These are phyloP conservation scores for Dothideomycetes sp. DNA, from an alignment of 2,329 filamentous ascomycete genomes.

Conservation along the genomic window DNA sequence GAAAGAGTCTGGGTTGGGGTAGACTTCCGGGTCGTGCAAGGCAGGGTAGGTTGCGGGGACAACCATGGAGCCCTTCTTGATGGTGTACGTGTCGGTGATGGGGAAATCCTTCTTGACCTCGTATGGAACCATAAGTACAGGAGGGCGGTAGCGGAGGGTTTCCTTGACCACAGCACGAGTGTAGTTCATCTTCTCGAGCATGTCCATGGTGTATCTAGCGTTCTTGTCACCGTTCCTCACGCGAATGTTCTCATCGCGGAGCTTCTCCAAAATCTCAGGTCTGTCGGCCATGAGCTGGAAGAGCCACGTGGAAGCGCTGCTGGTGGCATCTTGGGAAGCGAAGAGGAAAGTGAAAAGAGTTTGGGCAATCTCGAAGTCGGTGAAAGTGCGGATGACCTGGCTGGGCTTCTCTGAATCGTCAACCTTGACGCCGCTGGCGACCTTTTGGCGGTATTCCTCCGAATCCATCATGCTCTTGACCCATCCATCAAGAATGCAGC, in stretches of 20 bases:
- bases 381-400: constrained; percentile 74
- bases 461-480: constrained; percentile 80
- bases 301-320: constrained; percentile 85
- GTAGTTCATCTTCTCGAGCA: constrained; percentile 80
- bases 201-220: constrained; percentile 64
- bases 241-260: constrained; percentile 81
- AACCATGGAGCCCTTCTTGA: constrained; percentile 91
- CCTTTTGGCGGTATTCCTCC: constrained; percentile 65
- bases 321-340: constrained; percentile 93
- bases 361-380: constrained; percentile 82
- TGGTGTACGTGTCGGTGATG: constrained; percentile 77
- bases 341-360: constrained; percentile 95
- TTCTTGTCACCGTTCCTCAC: constrained; percentile 64
- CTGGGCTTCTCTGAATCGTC: constrained; percentile 66
- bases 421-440: constrained; percentile 55
- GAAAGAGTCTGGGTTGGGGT: constrained; percentile 78
- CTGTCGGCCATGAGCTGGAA: constrained; percentile 91
- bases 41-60: constrained; percentile 85
- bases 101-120: constrained; percentile 91
- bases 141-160: constrained; percentile 84
- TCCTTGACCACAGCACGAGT: constrained; percentile 88
- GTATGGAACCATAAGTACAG: constrained; percentile 96
- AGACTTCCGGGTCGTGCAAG: constrained; percentile 85
- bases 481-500: constrained; percentile 95
- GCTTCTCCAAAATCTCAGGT: constrained; percentile 79